A percentile compares a stretch with the other conserved stretches of the same genome.
phyloP scores from a whole-genome alignment of 805 yeast species.

The Saturnispora ahearnii region DNA sequence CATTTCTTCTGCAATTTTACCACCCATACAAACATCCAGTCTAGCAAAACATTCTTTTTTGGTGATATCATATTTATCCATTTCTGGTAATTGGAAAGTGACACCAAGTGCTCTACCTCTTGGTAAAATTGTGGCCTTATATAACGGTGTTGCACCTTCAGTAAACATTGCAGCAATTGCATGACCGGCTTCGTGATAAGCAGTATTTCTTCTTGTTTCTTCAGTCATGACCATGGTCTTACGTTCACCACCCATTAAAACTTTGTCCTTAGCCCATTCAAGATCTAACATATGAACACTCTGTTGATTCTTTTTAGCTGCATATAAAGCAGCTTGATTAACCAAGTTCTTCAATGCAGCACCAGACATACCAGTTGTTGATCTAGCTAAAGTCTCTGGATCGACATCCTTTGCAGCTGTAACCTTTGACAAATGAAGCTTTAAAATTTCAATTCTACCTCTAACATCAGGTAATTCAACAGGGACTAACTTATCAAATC shows the following conservation, averaged over 20 bases:
- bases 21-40: slow-evolving; percentile 98
- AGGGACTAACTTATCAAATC: slow-evolving; percentile 91
- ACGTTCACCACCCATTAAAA: slow-evolving; percentile 95
- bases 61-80: slow-evolving; percentile 94
- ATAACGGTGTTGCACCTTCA: slow-evolving; percentile 87
- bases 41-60: slow-evolving; percentile 83
- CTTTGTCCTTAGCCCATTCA: slow-evolving; percentile 99
- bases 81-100: slow-evolving; percentile 95
- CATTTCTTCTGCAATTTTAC: slow-evolving; percentile 93
- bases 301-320: slow-evolving; percentile 85
- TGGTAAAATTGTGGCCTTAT: slow-evolving; percentile 94
- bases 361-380: slow-evolving; percentile 97
- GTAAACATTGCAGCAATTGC: slow-evolving; percentile 96
- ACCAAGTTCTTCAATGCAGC: slow-evolving; percentile 94
- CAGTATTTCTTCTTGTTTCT: slow-evolving; percentile 87
- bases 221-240: slow-evolving; percentile 97
- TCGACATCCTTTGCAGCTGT: slow-evolving; percentile 82
- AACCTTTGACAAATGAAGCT: slow-evolving; percentile 85
- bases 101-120: slow-evolving; percentile 95
- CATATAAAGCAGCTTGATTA: slow-evolving; percentile 96
- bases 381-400: slow-evolving; percentile 84
- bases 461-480: slow-evolving; percentile 97
- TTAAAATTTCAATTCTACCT: slow-evolving; percentile 88
- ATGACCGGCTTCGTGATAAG: slow-evolving; percentile 99
- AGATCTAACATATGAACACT: slow-evolving; percentile 85